Evolutionary conservation across 2,329 filamentous ascomycete species (phyloP).

Genomic region (Cryphonectria naterciae): DNA sequence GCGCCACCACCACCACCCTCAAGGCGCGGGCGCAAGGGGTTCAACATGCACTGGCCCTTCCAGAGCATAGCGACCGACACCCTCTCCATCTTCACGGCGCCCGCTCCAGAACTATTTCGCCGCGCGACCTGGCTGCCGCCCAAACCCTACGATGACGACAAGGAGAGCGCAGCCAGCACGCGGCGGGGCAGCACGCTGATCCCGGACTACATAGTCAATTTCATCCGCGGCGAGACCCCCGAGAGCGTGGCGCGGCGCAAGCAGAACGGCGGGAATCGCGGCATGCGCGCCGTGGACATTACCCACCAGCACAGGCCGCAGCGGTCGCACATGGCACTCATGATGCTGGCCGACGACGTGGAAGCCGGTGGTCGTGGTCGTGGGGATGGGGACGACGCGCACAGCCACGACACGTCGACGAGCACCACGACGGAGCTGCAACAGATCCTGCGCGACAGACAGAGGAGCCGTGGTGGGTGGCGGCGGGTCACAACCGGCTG

Average conservation of each 20-base stretch:
- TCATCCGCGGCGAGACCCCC: constrained; percentile 59
- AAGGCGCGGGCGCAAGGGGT: constrained; percentile 24
- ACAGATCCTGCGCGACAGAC: constrained; percentile 28
- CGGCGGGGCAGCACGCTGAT: constrained; percentile 48
- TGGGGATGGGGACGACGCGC: constrained; percentile 9
- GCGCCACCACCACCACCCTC: constrained; percentile 24
- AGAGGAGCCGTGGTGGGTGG: not conserved
- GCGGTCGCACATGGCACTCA: constrained; percentile 42
- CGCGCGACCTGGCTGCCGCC: constrained; percentile 36
- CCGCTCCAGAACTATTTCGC: constrained; percentile 21
- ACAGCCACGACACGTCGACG: constrained; percentile 20
- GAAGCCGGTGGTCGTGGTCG: not conserved
- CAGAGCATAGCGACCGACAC: constrained; percentile 37
- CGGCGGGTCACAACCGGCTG: constrained; percentile 46
- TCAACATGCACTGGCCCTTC: constrained; percentile 42
- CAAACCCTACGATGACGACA: constrained; percentile 17
- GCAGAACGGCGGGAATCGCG: constrained; percentile 40
- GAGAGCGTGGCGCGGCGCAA: constrained; percentile 54
- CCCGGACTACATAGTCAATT: constrained; percentile 60
- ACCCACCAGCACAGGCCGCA: constrained; percentile 36
- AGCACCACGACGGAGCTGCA: constrained; percentile 30
- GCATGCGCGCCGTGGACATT: constrained; percentile 40
- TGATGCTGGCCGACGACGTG: constrained; percentile 34
- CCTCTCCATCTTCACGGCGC: constrained; percentile 31
- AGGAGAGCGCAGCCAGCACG: constrained; percentile 25